These are phyloP conservation scores for Forsythia viridissima DNA, from an alignment of 257 asterid genomes.

Conservation along the genomic window DNA sequence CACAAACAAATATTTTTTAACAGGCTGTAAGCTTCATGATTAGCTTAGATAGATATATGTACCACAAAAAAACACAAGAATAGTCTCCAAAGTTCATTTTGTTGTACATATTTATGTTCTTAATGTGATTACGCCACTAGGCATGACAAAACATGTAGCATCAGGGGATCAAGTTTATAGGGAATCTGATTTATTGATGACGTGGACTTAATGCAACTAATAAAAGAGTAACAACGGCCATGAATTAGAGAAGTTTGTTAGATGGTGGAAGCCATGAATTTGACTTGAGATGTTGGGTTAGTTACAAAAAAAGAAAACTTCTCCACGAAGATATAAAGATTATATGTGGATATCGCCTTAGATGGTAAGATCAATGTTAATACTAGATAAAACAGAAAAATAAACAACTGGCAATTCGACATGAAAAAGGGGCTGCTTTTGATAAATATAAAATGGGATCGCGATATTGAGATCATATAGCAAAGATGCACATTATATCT, in stretches of 20 bases:
- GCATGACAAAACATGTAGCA: background rate
- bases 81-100: background rate
- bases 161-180: background rate
- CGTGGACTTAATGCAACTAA: background rate
- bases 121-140: background rate
- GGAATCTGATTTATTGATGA: background rate
- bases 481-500: background rate
- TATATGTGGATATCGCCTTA: background rate
- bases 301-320: background rate
- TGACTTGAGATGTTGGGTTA: background rate
- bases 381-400: background rate
- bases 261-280: background rate
- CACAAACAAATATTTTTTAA: background rate
- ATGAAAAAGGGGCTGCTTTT: background rate
- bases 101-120: no score
- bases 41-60: background rate
- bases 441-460: background rate
- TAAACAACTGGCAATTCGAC: background rate
- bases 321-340: background rate
- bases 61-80: background rate
- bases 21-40: background rate
- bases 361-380: background rate
- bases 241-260: background rate
- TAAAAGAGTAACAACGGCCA: background rate
- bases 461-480: background rate